Evolutionary conservation across 169 alveolate genomes (phyloP).

Genomic region (Plasmodium cynomolgi): DNA sequence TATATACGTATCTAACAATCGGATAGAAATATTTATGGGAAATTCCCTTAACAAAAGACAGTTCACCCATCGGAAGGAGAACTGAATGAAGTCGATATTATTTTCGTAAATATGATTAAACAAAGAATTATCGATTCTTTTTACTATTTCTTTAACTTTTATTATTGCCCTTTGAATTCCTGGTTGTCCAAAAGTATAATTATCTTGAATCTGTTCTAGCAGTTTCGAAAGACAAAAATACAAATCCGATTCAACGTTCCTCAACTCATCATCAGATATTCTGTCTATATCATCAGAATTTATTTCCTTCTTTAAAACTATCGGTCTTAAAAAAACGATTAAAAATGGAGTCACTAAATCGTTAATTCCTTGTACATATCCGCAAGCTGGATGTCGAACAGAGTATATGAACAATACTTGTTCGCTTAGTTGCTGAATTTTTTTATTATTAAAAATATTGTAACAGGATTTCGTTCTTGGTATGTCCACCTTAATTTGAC

Average conservation of each 20-base stretch:
- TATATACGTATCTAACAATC: constrained; percentile 93
- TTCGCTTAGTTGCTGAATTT: constrained; percentile 89
- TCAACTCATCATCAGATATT: constrained; percentile 79
- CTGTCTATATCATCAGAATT: constrained; percentile 78
- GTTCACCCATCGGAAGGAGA: constrained; percentile 94
- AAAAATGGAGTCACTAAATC: constrained; percentile 90
- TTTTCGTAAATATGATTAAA: constrained; percentile 86
- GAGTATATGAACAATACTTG: constrained; percentile 93
- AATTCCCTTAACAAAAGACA: constrained; percentile 87
- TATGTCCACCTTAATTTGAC: constrained; percentile 91
- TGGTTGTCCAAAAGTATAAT: constrained; percentile 94
- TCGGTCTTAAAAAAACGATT: constrained; percentile 79
- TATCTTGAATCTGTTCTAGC: constrained; percentile 92
- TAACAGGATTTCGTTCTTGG: constrained; percentile 91
- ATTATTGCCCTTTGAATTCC: constrained; percentile 93
- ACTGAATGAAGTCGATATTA: constrained; percentile 90
- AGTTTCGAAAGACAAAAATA: constrained; percentile 93
- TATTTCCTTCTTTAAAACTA: constrained; percentile 75
- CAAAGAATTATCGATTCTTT: constrained; percentile 89
- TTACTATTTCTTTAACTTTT: constrained; percentile 91
- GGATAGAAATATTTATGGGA: constrained; percentile 82
- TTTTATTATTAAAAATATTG: constrained; percentile 85
- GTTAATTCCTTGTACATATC: constrained; percentile 96
- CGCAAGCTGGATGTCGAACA: constrained; percentile 94
- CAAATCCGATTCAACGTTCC: constrained; percentile 92